Evolutionary conservation across 2,329 filamentous ascomycete species (phyloP).

Genomic region (Cladobotryum protrusum): DNA sequence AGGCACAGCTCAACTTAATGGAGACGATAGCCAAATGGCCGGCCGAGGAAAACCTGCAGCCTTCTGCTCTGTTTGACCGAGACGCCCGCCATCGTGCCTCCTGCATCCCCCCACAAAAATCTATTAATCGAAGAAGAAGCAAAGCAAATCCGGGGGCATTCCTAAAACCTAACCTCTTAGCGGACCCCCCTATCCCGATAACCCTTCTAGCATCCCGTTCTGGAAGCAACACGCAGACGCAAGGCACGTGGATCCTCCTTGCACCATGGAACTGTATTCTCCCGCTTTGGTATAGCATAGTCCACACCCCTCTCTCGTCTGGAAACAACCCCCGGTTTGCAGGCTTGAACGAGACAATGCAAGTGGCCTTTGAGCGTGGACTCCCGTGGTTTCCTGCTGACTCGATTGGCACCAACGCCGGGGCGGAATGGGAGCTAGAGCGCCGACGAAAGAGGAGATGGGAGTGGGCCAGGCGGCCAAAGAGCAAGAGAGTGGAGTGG

Average conservation of each 20-base stretch:
- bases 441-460: conserved; percentile 66
- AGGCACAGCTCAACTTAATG: conserved; percentile 40
- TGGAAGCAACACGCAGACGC: conserved; percentile 40
- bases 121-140: conserved; percentile 70
- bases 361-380: conserved; percentile 74
- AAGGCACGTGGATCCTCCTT: conserved; percentile 75
- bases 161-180: conserved; percentile 47
- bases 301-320: conserved; percentile 73
- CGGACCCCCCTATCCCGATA: conserved; percentile 73
- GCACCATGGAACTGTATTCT: conserved; percentile 86
- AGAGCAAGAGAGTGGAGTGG: conserved; percentile 74
- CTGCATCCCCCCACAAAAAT: conserved; percentile 66
- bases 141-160: conserved; percentile 55
- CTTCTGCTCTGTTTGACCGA: conserved; percentile 61
- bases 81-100: conserved; percentile 58
- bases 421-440: conserved; percentile 68
- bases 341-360: conserved; percentile 70
- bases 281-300: conserved; percentile 78
- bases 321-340: conserved; percentile 79
- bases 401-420: conserved; percentile 71
- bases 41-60: conserved; percentile 44
- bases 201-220: conserved; percentile 59
- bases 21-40: conserved; percentile 63
- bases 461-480: conserved; percentile 72
- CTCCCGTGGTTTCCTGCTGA: conserved; percentile 83